These are phyloP conservation scores for Sugiyamaella chiloensis DNA, from an alignment of 805 yeast species.

Conservation along the genomic window DNA sequence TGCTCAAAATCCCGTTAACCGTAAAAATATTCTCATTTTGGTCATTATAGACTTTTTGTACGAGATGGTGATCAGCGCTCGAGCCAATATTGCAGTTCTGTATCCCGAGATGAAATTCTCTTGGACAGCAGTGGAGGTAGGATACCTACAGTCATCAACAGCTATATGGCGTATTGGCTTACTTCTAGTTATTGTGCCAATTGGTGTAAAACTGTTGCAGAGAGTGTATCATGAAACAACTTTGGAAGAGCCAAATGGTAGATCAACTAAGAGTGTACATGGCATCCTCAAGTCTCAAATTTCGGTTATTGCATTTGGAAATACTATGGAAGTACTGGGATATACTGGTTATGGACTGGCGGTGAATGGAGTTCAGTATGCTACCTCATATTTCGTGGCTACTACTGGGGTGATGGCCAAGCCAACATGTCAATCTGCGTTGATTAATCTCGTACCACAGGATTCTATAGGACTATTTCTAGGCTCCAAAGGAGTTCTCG, in stretches of 20 bases:
- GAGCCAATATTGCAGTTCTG: constrained; percentile 23
- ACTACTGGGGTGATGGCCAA: constrained; percentile 30
- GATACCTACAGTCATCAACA: constrained; percentile 31
- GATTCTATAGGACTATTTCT: constrained; percentile 30
- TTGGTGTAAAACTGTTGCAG: constrained; percentile 20
- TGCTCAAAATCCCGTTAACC: background rate
- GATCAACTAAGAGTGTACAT: background rate
- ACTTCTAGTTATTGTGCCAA: constrained; percentile 29
- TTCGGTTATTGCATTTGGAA: constrained; percentile 25
- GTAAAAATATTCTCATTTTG: constrained; percentile 15
- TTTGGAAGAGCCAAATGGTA: constrained; percentile 19
- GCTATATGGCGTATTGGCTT: constrained; percentile 29
- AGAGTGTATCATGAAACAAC: constrained; percentile 16
- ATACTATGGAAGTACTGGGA: constrained; percentile 25
- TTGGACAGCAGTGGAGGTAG: constrained; percentile 34
- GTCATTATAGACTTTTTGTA: constrained; percentile 16
- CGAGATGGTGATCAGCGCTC: constrained; percentile 18
- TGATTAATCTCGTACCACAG: constrained; percentile 30
- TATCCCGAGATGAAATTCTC: constrained; percentile 30
- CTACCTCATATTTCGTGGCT: constrained; percentile 27
- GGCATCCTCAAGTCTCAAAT: constrained; percentile 22
- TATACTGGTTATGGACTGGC: constrained; percentile 27
- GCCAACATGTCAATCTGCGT: constrained; percentile 29
- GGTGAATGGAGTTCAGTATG: constrained; percentile 21
- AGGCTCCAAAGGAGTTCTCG: constrained; percentile 27